Conservation (phyloP, 306 rosid genomes). For the Dalbergia oliveri region DNA sequence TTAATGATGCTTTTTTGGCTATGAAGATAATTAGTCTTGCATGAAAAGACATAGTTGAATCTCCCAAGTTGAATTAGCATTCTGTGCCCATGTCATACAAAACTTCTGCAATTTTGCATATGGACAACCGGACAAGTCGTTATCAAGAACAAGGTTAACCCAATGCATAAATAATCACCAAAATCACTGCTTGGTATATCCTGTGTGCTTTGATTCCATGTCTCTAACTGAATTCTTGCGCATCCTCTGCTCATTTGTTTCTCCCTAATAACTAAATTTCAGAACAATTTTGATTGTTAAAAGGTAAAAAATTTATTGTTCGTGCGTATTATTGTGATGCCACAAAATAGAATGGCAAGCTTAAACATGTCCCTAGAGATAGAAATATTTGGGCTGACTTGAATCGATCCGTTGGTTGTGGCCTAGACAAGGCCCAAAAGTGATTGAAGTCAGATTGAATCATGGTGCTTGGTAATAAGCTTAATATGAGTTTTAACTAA, state of each 20-base stretch:
- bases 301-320: not conserved
- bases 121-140: constrained; percentile 6
- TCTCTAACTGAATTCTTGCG: constrained; percentile 12
- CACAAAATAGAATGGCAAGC: not conserved
- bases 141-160: constrained; percentile 40
- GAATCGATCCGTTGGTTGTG: too few species aligned
- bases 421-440: too few species aligned
- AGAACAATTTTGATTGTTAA: not conserved
- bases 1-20: not conserved
- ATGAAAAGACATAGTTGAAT: not conserved
- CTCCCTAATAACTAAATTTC: not conserved
- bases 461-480: too few species aligned
- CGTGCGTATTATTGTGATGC: not conserved
- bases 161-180: constrained; percentile 69
- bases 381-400: not conserved
- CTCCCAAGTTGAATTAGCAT: not conserved
- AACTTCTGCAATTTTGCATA: not conserved
- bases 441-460: too few species aligned
- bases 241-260: not conserved
- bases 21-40: not conserved
- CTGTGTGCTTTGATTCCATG: constrained; percentile 6
- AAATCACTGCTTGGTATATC: constrained; percentile 61
- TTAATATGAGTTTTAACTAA: too few species aligned
- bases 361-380: not conserved
- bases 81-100: constrained; percentile 26